Evolutionary conservation across 495 filamentous ascomycete species (phyloP).

Genomic region (Podospora pseudoanserina): DNA sequence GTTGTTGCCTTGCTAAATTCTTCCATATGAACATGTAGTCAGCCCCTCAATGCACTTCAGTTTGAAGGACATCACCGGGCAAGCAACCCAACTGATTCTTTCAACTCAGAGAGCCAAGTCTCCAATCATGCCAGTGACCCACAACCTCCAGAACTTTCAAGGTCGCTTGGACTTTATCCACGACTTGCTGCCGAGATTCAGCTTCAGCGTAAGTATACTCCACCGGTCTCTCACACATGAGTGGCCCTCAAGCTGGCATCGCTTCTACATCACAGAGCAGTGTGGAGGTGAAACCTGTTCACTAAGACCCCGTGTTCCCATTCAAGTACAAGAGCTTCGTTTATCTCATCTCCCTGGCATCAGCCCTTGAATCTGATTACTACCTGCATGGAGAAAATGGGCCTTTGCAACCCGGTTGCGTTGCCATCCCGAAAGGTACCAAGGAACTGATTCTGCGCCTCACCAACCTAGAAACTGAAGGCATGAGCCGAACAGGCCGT

Average conservation of each 20-base stretch:
- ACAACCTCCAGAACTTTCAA: constrained; percentile 33
- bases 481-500: constrained; percentile 2
- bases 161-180: constrained; percentile 29
- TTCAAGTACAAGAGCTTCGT: constrained; percentile 41
- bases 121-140: constrained; percentile 3
- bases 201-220: constrained; percentile 10
- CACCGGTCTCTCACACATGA: not conserved
- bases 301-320: constrained; percentile 31
- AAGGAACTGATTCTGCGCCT: constrained; percentile 12
- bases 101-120: too few relatives aligned
- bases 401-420: not conserved
- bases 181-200: constrained; percentile 18
- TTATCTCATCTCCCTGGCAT: constrained; percentile 27
- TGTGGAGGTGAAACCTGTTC: constrained; percentile 24
- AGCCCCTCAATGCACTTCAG: too few relatives aligned
- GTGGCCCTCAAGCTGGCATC: not conserved
- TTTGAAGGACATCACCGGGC: too few relatives aligned
- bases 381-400: not conserved
- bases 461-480: constrained; percentile 1
- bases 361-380: not conserved
- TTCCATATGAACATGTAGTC: too few relatives aligned
- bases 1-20: too few relatives aligned
- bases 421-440: constrained; percentile 7
- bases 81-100: too few relatives aligned
- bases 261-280: constrained; percentile 5